A percentile compares a stretch with the other conserved stretches of the same genome.
Conservation (phyloP, 1,284 basidiomycete species). For the Anthracocystis panici-leucophaei region DNA sequence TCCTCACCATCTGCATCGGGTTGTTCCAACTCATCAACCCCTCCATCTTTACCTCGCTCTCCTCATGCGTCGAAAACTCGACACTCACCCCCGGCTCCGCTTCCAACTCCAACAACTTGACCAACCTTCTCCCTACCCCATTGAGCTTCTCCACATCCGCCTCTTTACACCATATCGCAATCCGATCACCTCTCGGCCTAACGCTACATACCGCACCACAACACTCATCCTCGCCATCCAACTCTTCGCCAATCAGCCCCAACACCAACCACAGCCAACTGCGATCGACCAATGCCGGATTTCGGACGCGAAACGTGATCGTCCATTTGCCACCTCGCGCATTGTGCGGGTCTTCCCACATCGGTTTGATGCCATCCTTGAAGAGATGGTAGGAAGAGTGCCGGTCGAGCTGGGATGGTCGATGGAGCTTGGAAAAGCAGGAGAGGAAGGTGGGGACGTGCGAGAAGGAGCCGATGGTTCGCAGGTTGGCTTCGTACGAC, state of each 20-base stretch:
- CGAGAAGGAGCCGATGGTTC: constrained; percentile 58
- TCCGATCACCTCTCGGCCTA: constrained; percentile 85
- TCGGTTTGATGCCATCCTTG: constrained; percentile 86
- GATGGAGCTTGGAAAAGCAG: constrained; percentile 94
- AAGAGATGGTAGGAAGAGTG: constrained; percentile 94
- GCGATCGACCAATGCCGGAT: constrained; percentile 81
- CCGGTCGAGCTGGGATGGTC: constrained; percentile 85
- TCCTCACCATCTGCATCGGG: constrained; percentile 17
- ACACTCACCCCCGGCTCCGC: constrained; percentile 41
- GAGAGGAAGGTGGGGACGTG: constrained; percentile 85
- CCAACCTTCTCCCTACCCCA: constrained; percentile 78
- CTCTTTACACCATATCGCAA: constrained; percentile 87
- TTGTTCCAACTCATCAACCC: constrained; percentile 24
- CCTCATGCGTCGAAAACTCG: constrained; percentile 46
- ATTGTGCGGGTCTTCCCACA: constrained; percentile 96
- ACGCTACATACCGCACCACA: constrained; percentile 85
- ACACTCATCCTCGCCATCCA: constrained; percentile 87
- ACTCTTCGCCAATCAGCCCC: constrained; percentile 88
- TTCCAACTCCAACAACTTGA: constrained; percentile 39
- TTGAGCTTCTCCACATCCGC: constrained; percentile 86
- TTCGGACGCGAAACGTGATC: constrained; percentile 83
- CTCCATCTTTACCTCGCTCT: constrained; percentile 7
- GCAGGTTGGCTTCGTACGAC: constrained; percentile 58
- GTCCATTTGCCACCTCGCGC: constrained; percentile 93
- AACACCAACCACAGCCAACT: constrained; percentile 92